Conservation (phyloP, 495 filamentous ascomycete species). For the Thozetella sp. region DNA sequence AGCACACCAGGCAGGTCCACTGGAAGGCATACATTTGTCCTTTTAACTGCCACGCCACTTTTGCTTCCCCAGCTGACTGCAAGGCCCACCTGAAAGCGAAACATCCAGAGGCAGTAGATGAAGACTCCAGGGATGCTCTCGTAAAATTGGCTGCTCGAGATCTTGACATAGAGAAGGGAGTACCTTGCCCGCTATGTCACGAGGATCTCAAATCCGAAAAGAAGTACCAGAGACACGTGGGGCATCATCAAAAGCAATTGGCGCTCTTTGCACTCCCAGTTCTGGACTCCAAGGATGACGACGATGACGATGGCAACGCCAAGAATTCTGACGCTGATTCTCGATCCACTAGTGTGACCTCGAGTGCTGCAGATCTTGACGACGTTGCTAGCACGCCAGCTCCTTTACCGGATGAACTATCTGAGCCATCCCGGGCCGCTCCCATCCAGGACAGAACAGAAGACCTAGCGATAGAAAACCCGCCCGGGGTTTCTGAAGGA, state of each 20-base stretch:
- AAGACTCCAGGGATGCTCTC: not conserved
- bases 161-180: not conserved
- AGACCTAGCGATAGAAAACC: no score
- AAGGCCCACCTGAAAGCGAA: not conserved
- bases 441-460: no score
- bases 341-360: not conserved
- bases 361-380: no score
- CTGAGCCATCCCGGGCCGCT: no score
- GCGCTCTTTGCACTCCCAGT: constrained; percentile 33
- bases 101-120: not conserved
- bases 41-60: not conserved
- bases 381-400: no score
- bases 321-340: not conserved
- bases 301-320: constrained; percentile 1
- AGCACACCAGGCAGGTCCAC: constrained; percentile 16
- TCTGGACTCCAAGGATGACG: constrained; percentile 8
- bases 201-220: constrained; percentile 13
- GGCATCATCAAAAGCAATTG: constrained; percentile 31
- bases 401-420: no score
- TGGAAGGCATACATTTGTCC: constrained; percentile 12
- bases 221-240: constrained; percentile 27
- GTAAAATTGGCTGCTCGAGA: constrained; percentile 5
- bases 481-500: no score
- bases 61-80: not conserved
- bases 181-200: constrained; percentile 12